These are phyloP conservation scores for Puccinia horiana DNA, from an alignment of 1,284 basidiomycete species.

Conservation along the genomic window DNA sequence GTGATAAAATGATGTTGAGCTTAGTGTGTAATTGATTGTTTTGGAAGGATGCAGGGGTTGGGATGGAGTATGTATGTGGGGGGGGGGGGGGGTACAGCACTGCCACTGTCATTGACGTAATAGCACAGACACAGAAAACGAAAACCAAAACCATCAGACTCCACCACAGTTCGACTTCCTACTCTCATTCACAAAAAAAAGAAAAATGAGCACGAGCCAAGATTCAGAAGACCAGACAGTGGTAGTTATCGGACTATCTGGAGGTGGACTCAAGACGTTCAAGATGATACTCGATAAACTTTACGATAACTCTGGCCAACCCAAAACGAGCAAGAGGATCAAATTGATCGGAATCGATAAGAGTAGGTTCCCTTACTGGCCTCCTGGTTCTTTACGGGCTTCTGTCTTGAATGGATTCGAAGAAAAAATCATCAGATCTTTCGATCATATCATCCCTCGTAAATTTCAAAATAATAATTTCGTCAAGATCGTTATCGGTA, in stretches of 20 bases:
- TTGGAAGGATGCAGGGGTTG: no score
- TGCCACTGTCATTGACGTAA: no score
- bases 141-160: no score
- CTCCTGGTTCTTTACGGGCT: slow-evolving; percentile 32
- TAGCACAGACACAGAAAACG: no score
- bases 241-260: slow-evolving; percentile 35
- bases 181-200: no score
- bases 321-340: background rate
- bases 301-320: background rate
- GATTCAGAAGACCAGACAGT: slow-evolving; percentile 10
- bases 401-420: slow-evolving; percentile 36
- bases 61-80: no score
- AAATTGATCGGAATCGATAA: slow-evolving; percentile 43
- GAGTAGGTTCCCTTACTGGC: slow-evolving; percentile 36
- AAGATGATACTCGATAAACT: slow-evolving; percentile 28
- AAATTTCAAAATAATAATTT: background rate
- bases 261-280: slow-evolving; percentile 36
- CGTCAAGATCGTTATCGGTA: slow-evolving; percentile 29
- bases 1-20: no score
- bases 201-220: background rate
- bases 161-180: no score
- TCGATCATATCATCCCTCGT: slow-evolving; percentile 29
- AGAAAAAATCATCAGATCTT: slow-evolving; percentile 10
- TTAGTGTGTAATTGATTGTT: no score
- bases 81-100: no score